Percentiles rank a stretch among this genome's conserved stretches.
phyloP scores from a whole-genome alignment of 352 stramenopile species.

The Phytophthora nicotianae region DNA sequence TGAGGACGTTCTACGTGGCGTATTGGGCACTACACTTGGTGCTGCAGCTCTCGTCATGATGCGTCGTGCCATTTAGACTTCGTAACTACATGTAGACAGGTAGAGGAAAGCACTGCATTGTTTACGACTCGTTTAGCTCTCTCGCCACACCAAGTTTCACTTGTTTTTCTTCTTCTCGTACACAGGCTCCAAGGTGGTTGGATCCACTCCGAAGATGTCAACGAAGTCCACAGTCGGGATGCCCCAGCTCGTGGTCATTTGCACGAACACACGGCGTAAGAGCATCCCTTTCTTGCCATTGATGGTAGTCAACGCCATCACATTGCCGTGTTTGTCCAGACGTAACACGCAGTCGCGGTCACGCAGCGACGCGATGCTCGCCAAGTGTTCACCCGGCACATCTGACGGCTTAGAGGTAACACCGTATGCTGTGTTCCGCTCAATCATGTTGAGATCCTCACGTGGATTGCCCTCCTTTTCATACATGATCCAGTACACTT shows the following conservation, averaged over 20 bases:
- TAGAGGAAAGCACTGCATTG: conserved; percentile 27
- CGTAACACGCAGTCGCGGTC: conserved; percentile 69
- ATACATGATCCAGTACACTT: conserved; percentile 90
- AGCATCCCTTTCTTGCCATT: conserved; percentile 65
- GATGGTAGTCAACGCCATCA: conserved; percentile 75
- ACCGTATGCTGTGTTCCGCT: conserved; percentile 84
- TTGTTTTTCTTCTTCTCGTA: conserved; percentile 90
- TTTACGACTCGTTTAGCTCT: conserved; percentile 22
- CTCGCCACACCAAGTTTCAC: conserved; percentile 29
- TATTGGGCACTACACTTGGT: conserved; percentile 74
- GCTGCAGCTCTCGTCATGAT: conserved; percentile 84
- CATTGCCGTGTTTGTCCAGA: conserved; percentile 59
- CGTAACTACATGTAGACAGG: conserved; percentile 1
- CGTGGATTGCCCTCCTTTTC: conserved; percentile 70
- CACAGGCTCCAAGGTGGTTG: conserved; percentile 55
- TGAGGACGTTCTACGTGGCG: conserved; percentile 71
- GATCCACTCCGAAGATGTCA: conserved; percentile 82
- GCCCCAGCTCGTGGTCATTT: conserved; percentile 84
- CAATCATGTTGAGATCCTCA: conserved; percentile 87
- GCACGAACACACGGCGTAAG: conserved; percentile 80
- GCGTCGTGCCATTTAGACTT: conserved; percentile 65
- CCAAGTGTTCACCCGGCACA: conserved; percentile 46
- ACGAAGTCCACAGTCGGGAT: conserved; percentile 85
- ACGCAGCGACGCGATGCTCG: conserved; percentile 66
- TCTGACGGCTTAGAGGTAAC: conserved; percentile 49